Conservation (phyloP, 2,329 filamentous ascomycete species). For the Aspergillus ustus region DNA sequence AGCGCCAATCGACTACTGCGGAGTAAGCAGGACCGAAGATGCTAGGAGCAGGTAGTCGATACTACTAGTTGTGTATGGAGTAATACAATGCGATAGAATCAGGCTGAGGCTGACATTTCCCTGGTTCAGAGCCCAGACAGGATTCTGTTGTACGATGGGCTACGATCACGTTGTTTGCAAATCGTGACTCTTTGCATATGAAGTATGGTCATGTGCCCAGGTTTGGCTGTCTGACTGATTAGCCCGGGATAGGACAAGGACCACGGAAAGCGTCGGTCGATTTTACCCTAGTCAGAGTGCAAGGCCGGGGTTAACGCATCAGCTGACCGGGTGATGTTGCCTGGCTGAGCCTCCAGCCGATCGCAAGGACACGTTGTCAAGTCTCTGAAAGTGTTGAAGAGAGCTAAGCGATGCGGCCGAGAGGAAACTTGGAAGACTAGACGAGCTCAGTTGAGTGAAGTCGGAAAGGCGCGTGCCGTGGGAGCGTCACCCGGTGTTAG, state of each 20-base stretch:
- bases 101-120: neutral
- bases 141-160: neutral
- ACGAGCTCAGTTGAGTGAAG: neutral
- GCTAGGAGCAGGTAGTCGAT: neutral
- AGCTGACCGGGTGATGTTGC: neutral
- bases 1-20: neutral
- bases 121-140: neutral
- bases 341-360: neutral
- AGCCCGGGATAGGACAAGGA: neutral
- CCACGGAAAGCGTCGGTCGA: neutral
- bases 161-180: neutral
- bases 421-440: neutral
- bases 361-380: neutral
- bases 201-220: neutral
- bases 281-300: neutral
- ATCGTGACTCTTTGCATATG: neutral
- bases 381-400: neutral
- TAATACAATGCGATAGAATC: neutral
- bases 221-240: neutral
- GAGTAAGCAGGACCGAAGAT: neutral
- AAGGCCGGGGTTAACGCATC: neutral
- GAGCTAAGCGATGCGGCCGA: neutral
- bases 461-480: neutral
- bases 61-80: neutral
- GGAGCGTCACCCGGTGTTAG: neutral